Base-by-base conservation (phyloP, 257 asterid species). In the Fraxinus anomala region DNA sequence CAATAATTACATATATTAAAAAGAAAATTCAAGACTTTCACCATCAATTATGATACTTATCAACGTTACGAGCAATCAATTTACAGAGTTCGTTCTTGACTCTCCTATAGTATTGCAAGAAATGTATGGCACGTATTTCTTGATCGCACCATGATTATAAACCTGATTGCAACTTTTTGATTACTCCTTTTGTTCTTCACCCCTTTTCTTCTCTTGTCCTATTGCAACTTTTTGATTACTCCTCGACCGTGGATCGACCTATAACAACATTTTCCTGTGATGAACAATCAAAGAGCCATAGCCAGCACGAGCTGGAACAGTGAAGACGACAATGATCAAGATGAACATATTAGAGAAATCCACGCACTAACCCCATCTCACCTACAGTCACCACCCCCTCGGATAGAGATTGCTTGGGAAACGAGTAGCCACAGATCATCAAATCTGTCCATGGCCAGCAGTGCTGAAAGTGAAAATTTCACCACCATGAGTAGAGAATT, bases 261-360 rank as follows among this genome's bases (percentile, higher is more conserved):
- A 24, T 63, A 10, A 24, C 6, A 63, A 61, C 68, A 21, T 8
- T 59, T 59, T 4, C 6, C 63, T 37, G 42, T 40, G 47, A 40
- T 79, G 87, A 92, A 77, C 78, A 82, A 91, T 82, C 90, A 92
- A 83, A 86, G 90, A 75, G 84, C 89, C 33, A 24, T 73, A 51
- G 40, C 40, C 21, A 47, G 63, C 44, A 70, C 54, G 9, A 72
- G 76, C 31, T 39, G 76, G 56, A 26, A 21, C 19, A 19, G 23
- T 37, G 44, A 30, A 28, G n/a, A 67, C 9, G 68, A 40, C 19
- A 28, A 21, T 49, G 56, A 63, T 11, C 66, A 36, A 21, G 82
- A 73, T 14, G 78, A 61, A 42, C 54, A 36, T 26, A 72, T 79
- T 42, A 79, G 82, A 42, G 82, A 79, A 44, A 49, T 79, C 37